These are phyloP conservation scores for Trichosanthes cucumerina DNA, from an alignment of 306 rosid genomes.

Conservation along the genomic window DNA sequence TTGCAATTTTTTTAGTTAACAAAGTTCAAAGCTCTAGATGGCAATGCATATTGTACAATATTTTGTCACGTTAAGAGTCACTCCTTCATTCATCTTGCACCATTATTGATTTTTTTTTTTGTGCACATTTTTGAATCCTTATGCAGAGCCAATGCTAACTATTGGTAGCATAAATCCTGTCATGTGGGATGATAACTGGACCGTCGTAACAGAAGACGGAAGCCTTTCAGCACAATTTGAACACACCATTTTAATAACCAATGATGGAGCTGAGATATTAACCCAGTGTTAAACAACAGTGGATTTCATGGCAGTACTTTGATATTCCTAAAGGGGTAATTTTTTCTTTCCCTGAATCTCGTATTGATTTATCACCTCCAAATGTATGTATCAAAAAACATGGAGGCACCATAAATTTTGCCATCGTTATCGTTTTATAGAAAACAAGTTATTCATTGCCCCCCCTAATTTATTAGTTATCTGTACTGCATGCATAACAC, in stretches of 20 bases:
- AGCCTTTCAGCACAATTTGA: slow-evolving; percentile 93
- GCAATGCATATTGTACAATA: neutral
- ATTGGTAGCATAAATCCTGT: slow-evolving; percentile 73
- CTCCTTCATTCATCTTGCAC: neutral
- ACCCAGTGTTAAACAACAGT: slow-evolving; percentile 38
- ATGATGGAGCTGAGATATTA: slow-evolving; percentile 75
- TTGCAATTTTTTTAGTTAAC: neutral
- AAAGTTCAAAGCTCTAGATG: neutral
- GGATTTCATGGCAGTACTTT: neutral
- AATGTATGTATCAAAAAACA: neutral
- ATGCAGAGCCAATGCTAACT: slow-evolving; percentile 86
- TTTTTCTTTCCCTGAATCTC: neutral
- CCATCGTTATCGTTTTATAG: neutral
- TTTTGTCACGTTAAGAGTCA: neutral
- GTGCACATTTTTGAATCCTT: neutral
- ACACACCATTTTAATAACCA: slow-evolving; percentile 74
- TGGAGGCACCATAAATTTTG: neutral
- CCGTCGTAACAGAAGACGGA: slow-evolving; percentile 80
- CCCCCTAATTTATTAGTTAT: neutral
- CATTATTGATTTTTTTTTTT: neutral
- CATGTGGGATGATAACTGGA: slow-evolving; percentile 92
- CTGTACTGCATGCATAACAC: neutral
- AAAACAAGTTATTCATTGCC: neutral
- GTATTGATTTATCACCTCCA: neutral
- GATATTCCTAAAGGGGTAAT: neutral